phyloP scores from a whole-genome alignment of 2,329 filamentous ascomycete species.

The Aureobasidium lini region DNA sequence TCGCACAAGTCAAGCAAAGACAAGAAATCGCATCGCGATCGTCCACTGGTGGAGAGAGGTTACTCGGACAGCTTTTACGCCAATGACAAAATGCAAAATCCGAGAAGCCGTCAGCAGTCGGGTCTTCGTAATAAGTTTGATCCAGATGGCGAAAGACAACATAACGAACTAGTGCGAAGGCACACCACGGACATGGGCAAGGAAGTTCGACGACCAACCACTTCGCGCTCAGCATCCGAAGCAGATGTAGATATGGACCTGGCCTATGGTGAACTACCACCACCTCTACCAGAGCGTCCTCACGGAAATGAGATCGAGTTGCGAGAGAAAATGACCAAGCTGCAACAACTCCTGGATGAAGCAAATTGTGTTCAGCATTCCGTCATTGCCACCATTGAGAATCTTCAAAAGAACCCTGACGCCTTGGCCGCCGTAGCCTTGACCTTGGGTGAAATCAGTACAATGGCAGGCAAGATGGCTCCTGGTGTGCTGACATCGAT shows the following conservation, averaged over 20 bases:
- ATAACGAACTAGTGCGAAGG: slow-evolving; percentile 35
- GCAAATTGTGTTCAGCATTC: slow-evolving; percentile 83
- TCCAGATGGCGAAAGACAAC: slow-evolving; percentile 22
- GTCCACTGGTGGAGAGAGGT: slow-evolving; percentile 37
- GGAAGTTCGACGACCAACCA: slow-evolving; percentile 3
- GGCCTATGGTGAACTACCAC: slow-evolving; percentile 77
- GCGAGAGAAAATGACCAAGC: slow-evolving; percentile 61
- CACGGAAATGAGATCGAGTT: slow-evolving; percentile 49
- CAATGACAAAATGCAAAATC: slow-evolving; percentile 27
- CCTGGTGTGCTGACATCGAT: slow-evolving; percentile 68
- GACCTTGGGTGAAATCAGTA: slow-evolving; percentile 83
- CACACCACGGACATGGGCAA: slow-evolving; percentile 29
- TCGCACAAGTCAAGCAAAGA: slow-evolving; percentile 10
- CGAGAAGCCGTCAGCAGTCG: slow-evolving; percentile 21
- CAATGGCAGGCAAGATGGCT: slow-evolving; percentile 72
- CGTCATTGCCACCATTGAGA: slow-evolving; percentile 72
- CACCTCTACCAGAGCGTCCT: slow-evolving; percentile 49
- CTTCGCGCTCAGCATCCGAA: slow-evolving; percentile 31
- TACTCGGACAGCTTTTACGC: slow-evolving; percentile 40
- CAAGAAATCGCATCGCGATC: slow-evolving; percentile 14
- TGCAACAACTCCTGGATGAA: slow-evolving; percentile 75
- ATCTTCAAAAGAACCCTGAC: slow-evolving; percentile 75
- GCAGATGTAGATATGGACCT: slow-evolving; percentile 77
- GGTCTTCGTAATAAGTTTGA: slow-evolving; percentile 24
- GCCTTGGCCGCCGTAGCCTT: slow-evolving; percentile 90